phyloP scores from a whole-genome alignment of 148 eudicot genomes.

The Salicornia ramosissima region DNA sequence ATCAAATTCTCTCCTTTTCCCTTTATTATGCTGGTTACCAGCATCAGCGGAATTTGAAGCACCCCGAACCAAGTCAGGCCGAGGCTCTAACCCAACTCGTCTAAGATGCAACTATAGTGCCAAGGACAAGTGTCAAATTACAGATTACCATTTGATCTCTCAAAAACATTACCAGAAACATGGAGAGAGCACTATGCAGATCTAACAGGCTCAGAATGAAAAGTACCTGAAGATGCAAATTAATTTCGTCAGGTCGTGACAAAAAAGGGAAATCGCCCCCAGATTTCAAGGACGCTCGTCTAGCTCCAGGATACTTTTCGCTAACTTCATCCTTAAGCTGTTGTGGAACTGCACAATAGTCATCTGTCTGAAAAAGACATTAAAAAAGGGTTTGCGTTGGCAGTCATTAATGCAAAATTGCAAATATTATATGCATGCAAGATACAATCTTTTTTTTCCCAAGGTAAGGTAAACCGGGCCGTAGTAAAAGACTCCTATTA shows the following conservation, averaged over 20 bases:
- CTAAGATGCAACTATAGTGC: constrained; percentile 74
- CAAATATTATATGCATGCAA: not conserved
- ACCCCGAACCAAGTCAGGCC: constrained; percentile 58
- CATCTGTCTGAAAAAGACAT: constrained; percentile 60
- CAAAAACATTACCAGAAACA: no score
- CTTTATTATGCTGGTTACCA: constrained; percentile 6
- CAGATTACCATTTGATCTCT: not conserved
- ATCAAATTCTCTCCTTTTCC: constrained; percentile 12
- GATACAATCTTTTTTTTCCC: no score
- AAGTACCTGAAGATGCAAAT: constrained; percentile 91
- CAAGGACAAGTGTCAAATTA: constrained; percentile 7
- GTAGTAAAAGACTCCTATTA: no score
- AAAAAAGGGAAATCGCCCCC: constrained; percentile 98
- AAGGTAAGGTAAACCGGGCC: no score
- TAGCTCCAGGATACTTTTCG: constrained; percentile 87
- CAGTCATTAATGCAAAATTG: not conserved
- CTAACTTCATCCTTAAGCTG: constrained; percentile 79
- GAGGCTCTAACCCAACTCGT: constrained; percentile 87
- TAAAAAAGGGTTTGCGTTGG: constrained; percentile 5
- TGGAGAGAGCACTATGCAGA: not conserved
- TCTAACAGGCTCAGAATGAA: not conserved
- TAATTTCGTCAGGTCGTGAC: constrained; percentile 93
- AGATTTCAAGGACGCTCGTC: constrained; percentile 73
- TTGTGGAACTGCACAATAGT: constrained; percentile 77
- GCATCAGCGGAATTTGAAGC: constrained; percentile 15